Base-by-base conservation (phyloP, 768 basidiomycete species). In the Tricholoma sp. region DNA sequence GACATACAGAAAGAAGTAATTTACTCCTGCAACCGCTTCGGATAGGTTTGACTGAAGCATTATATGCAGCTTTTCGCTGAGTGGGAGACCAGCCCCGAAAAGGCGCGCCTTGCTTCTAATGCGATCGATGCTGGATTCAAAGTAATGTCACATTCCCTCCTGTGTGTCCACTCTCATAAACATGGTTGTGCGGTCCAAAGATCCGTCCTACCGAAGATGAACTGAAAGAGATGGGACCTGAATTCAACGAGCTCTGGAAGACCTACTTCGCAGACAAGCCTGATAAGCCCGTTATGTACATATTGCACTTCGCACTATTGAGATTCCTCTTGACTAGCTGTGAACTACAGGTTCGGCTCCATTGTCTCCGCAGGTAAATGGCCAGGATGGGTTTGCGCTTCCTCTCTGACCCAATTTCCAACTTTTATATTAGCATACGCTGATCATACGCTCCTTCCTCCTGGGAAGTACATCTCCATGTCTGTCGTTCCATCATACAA, bases 231-330 rank as follows among this genome's bases (percentile, higher is more conserved):
- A 86, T 87, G 85, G 86, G 86, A n/a, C 85, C 84, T 13, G 86
- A 88, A 63, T 88, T 87, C 72, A 84, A 85, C 62, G 73, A 75
- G 59, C 78, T 87, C 49, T 87, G 81, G 82, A 70, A 88, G 65
- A 76, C 37, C 29, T 88, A 89, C 72, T 88, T 89, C 80, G 86
- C 84, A 75, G 83, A 88, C 74, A 88, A 86, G 74, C 86, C 85
- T 53, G 86, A 87, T 75, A 88, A 88, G 75, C 86, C 86, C 3
- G 84, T 87, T 57, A 87, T 87, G 85, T 81, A 67, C 54, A 75
- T 66, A 0, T 24, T 20, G 13, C 32, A 18, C 8, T 18, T 49
- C 31, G 29, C 33, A 24, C 24, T 28, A 17, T 11, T 2, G 17
- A 11, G 6, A 13, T 4, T 15, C 17, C 15, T 9, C 48, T 24